phyloP scores from a whole-genome alignment of 2,329 filamentous ascomycete species.

The Ceratocystis destructans region DNA sequence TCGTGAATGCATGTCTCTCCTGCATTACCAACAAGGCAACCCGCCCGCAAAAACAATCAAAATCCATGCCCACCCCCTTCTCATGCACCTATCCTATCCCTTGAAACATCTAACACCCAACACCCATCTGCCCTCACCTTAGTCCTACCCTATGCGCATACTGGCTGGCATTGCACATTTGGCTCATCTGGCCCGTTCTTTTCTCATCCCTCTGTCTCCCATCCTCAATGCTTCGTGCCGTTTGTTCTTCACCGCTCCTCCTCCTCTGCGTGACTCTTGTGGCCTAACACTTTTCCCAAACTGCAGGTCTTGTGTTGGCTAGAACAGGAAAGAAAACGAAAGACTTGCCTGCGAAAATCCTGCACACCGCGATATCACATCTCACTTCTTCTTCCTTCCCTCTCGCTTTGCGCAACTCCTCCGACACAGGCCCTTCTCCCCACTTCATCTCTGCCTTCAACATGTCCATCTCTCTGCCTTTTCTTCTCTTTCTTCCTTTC shows the following conservation, averaged over 20 bases:
- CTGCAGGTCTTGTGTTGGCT: background rate
- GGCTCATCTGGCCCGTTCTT: background rate
- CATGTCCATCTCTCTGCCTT: background rate
- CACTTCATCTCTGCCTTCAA: background rate
- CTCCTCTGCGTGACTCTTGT: background rate
- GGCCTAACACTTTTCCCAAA: background rate
- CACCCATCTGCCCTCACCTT: background rate
- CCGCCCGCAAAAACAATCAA: background rate
- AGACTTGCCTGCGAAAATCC: background rate
- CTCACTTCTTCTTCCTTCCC: background rate
- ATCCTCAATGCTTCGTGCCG: conserved; percentile 2
- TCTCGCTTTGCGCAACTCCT: background rate
- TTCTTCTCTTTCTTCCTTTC: background rate
- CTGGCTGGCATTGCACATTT: background rate
- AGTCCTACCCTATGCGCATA: background rate
- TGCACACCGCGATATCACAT: background rate
- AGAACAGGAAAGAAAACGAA: background rate
- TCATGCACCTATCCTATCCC: background rate
- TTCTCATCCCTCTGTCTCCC: background rate
- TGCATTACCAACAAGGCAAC: background rate
- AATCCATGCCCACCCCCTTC: background rate
- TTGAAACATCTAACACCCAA: background rate
- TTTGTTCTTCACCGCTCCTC: background rate
- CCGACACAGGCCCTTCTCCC: background rate
- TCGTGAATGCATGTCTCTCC: background rate